A percentile compares a stretch with the other conserved stretches of the same genome.
These are phyloP conservation scores for Cornus suecica DNA, from an alignment of 148 eudicot species.

Conservation along the genomic window DNA sequence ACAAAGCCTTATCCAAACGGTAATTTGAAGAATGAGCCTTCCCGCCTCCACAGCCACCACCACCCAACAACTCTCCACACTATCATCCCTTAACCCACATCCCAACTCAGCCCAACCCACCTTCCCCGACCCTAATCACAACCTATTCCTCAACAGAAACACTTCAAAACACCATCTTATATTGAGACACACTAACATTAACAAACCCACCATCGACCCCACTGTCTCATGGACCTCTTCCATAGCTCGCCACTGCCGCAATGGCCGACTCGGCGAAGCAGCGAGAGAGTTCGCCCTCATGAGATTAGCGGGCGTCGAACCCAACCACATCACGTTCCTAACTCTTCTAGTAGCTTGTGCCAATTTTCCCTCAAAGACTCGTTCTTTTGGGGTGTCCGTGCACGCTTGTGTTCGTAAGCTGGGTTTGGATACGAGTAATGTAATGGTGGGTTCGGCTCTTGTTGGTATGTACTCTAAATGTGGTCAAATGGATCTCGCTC, in stretches of 20 bases:
- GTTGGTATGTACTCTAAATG: constrained; percentile 65
- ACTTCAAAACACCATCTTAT: neutral
- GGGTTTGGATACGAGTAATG: constrained; percentile 45
- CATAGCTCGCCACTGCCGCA: constrained; percentile 50
- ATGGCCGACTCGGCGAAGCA: constrained; percentile 47
- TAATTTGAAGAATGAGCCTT: too few species aligned
- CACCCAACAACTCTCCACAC: neutral
- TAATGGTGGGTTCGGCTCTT: constrained; percentile 62
- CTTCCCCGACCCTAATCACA: neutral
- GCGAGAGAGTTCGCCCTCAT: constrained; percentile 42
- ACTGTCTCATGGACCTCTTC: constrained; percentile 62
- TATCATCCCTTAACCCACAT: neutral
- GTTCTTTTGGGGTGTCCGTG: constrained; percentile 32
- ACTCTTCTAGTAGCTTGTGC: constrained; percentile 68
- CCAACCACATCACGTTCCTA: constrained; percentile 65
- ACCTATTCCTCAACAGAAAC: neutral
- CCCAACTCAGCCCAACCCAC: neutral
- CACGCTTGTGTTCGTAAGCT: constrained; percentile 57
- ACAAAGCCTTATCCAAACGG: too few species aligned
- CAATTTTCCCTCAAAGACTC: constrained; percentile 32
- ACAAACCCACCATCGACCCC: constrained; percentile 21
- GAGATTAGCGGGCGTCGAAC: constrained; percentile 49
- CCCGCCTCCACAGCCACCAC: too few species aligned
- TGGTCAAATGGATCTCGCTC: constrained; percentile 41
- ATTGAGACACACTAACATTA: too few species aligned